These are phyloP conservation scores for Termitomyces sp. DNA, from an alignment of 768 basidiomycete species.

Conservation along the genomic window DNA sequence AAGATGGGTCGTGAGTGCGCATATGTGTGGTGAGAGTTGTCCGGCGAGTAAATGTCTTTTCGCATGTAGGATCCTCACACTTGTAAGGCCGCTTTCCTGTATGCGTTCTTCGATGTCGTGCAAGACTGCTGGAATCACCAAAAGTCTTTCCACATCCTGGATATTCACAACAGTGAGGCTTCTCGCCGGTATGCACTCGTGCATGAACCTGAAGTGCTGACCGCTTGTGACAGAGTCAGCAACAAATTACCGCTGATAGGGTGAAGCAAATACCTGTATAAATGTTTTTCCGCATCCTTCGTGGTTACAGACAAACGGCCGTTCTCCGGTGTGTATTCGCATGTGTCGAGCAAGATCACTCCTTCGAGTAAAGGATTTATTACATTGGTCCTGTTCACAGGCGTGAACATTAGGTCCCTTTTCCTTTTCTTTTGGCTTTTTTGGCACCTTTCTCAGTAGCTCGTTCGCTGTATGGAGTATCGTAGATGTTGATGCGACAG, in stretches of 20 bases:
- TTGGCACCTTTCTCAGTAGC: slow-evolving; percentile 30
- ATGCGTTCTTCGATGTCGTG: slow-evolving; percentile 87
- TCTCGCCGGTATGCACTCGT: slow-evolving; percentile 91
- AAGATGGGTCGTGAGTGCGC: slow-evolving; percentile 82
- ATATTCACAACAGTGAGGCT: slow-evolving; percentile 89
- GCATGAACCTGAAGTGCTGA: slow-evolving; percentile 88
- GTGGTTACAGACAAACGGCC: slow-evolving; percentile 76
- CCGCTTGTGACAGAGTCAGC: slow-evolving; percentile 46
- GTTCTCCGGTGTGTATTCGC: slow-evolving; percentile 89
- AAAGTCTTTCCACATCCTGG: slow-evolving; percentile 86
- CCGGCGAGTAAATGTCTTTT: slow-evolving; percentile 85
- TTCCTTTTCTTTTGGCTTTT: slow-evolving; percentile 45
- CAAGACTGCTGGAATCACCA: slow-evolving; percentile 88
- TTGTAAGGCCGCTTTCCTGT: slow-evolving; percentile 86
- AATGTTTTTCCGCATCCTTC: slow-evolving; percentile 84
- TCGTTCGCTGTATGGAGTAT: slow-evolving; percentile 24
- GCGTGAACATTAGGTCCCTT: slow-evolving; percentile 50
- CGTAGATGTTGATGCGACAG: slow-evolving; percentile 54
- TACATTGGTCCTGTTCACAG: slow-evolving; percentile 72
- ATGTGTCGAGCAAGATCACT: slow-evolving; percentile 85
- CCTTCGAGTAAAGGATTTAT: slow-evolving; percentile 78
- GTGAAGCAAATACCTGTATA: slow-evolving; percentile 64
- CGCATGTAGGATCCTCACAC: slow-evolving; percentile 79
- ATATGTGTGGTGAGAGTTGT: slow-evolving; percentile 86
- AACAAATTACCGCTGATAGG: slow-evolving; percentile 2